These are phyloP conservation scores for Phaffomyces thermotolerans DNA, from an alignment of 805 yeast species.

Conservation along the genomic window DNA sequence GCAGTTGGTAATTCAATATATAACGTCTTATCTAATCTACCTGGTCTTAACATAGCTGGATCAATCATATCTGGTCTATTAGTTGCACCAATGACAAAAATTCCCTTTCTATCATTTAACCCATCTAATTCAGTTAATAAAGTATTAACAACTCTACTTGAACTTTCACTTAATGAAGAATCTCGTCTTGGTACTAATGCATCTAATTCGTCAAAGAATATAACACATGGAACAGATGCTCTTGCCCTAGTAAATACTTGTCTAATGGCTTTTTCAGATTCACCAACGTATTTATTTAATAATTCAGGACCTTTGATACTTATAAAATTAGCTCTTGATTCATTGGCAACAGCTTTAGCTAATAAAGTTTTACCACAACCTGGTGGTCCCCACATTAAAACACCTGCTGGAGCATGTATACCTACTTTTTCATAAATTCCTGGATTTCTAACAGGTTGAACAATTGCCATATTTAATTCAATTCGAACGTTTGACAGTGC, in stretches of 20 bases:
- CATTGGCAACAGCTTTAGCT: constrained; percentile 97
- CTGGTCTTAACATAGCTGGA: constrained; percentile 97
- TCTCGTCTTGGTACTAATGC: constrained; percentile 95
- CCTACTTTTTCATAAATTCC: constrained; percentile 87
- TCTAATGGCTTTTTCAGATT: constrained; percentile 86
- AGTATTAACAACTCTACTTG: constrained; percentile 92
- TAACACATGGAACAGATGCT: constrained; percentile 88
- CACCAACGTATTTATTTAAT: constrained; percentile 92
- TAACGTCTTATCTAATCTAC: constrained; percentile 87
- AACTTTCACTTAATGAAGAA: constrained; percentile 76
- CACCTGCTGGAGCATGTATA: constrained; percentile 95
- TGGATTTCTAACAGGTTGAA: constrained; percentile 91
- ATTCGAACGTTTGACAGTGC: constrained; percentile 75
- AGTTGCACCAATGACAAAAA: constrained; percentile 93
- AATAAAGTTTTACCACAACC: constrained; percentile 97
- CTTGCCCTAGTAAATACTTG: constrained; percentile 91
- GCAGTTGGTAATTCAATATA: constrained; percentile 84
- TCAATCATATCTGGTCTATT: constrained; percentile 98
- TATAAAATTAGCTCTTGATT: constrained; percentile 91
- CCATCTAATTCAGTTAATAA: constrained; percentile 93
- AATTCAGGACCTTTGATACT: constrained; percentile 95
- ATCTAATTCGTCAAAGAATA: constrained; percentile 93
- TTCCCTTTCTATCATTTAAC: constrained; percentile 83
- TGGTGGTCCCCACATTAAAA: constrained; percentile 97
- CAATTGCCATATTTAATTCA: constrained; percentile 95